A percentile compares a stretch with the other conserved stretches of the same genome.
Evolutionary conservation across 306 rosid species (phyloP).

Genomic region (Cucumis melo): DNA sequence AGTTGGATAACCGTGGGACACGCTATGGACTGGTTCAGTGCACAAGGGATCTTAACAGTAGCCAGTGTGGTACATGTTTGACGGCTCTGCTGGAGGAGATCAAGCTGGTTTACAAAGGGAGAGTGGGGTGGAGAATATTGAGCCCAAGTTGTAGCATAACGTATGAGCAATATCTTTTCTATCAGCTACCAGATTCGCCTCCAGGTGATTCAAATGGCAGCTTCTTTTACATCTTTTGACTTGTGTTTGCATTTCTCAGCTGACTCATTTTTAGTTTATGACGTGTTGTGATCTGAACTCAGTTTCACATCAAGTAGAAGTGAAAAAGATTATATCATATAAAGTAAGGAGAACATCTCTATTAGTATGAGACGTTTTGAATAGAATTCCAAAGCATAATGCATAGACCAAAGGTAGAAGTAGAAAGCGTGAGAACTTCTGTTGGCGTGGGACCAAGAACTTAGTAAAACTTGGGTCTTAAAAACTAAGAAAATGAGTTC

Average conservation of each 20-base stretch:
- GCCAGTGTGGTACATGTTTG: slow-evolving; percentile 19
- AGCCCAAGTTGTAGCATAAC: slow-evolving; percentile 26
- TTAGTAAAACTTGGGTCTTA: neutral
- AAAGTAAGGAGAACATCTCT: neutral
- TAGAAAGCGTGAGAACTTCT: neutral
- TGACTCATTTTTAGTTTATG: neutral
- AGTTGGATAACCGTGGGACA: neutral
- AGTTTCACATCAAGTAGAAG: neutral
- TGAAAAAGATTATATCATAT: neutral
- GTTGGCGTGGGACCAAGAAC: neutral
- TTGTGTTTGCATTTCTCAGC: neutral
- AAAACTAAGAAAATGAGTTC: neutral
- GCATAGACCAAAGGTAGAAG: neutral
- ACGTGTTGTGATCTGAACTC: neutral
- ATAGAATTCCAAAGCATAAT: neutral
- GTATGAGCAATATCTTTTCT: slow-evolving; percentile 22
- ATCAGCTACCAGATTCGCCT: neutral
- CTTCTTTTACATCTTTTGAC: neutral
- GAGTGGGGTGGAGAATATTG: slow-evolving; percentile 25
- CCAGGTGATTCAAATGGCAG: slow-evolving; percentile 4
- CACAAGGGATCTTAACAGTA: slow-evolving; percentile 15
- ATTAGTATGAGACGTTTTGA: neutral
- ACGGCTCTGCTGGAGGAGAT: neutral
- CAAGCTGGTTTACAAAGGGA: neutral
- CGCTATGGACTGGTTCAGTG: slow-evolving; percentile 29